A percentile compares a stretch with the other conserved stretches of the same genome.
Evolutionary conservation across 306 rosid species (phyloP).

Genomic region (Casuarina glauca): DNA sequence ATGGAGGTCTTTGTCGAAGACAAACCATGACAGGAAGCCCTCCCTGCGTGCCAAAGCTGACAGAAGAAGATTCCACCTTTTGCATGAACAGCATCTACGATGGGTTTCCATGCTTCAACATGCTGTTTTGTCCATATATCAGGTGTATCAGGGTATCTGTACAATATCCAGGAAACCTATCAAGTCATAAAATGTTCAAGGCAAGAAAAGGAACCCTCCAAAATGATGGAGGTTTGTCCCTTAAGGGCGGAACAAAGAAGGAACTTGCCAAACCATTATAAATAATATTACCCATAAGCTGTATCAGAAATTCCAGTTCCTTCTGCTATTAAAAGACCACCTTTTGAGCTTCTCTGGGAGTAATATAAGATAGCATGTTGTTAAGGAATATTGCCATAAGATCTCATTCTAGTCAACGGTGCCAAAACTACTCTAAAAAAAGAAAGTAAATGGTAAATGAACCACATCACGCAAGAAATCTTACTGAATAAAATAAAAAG

Average conservation of each 20-base stretch:
- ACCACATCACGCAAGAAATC: background rate
- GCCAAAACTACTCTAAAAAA: slow-evolving; percentile 43
- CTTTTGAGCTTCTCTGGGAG: slow-evolving; percentile 38
- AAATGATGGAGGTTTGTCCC: background rate
- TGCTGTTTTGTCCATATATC: slow-evolving; percentile 57
- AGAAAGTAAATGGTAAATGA: no score
- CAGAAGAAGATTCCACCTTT: slow-evolving; percentile 50
- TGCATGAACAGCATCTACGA: slow-evolving; percentile 51
- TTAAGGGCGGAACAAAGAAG: background rate
- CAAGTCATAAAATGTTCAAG: background rate
- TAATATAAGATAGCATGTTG: slow-evolving; percentile 46
- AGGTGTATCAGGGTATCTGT: slow-evolving; percentile 34
- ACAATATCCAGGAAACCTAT: background rate
- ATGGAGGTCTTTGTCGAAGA: background rate
- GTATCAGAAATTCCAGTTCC: slow-evolving; percentile 38
- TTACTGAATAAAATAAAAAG: background rate
- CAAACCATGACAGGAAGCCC: slow-evolving; percentile 40
- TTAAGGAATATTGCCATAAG: slow-evolving; percentile 35
- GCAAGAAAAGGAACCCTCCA: background rate
- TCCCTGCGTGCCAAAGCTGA: slow-evolving; percentile 46
- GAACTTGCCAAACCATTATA: background rate
- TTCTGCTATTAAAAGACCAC: slow-evolving; percentile 43
- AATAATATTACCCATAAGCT: slow-evolving; percentile 27
- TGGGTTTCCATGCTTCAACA: slow-evolving; percentile 55
- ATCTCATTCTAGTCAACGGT: slow-evolving; percentile 37